These are phyloP conservation scores for Calonectria pseudoreteaudii DNA, from an alignment of 2,329 filamentous ascomycete genomes.

Conservation along the genomic window DNA sequence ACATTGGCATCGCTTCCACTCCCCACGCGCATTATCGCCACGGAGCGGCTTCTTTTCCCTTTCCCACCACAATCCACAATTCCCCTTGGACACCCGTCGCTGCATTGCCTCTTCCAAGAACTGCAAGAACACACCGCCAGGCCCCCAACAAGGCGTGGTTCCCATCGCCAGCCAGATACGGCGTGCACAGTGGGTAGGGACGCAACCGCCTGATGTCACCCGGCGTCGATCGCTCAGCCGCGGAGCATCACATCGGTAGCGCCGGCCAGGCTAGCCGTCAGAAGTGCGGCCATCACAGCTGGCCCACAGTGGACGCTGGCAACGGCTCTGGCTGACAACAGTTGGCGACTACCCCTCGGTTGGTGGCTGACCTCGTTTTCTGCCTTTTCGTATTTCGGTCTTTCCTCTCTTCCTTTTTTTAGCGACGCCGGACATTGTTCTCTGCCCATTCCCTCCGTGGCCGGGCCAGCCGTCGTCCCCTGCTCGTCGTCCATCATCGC, in stretches of 20 bases:
- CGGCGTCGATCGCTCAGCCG: conserved; percentile 21
- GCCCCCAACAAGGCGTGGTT: conserved; percentile 3
- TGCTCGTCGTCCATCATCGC: background rate
- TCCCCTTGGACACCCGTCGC: background rate
- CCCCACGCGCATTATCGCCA: background rate
- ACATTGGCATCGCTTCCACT: background rate
- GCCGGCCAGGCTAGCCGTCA: conserved; percentile 10
- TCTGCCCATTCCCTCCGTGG: background rate
- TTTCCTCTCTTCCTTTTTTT: background rate
- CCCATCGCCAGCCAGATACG: background rate
- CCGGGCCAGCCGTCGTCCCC: conserved; percentile 8
- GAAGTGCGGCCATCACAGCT: background rate
- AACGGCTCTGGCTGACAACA: conserved; percentile 21
- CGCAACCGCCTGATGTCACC: conserved; percentile 29
- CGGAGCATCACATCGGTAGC: conserved; percentile 27
- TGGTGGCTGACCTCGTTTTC: background rate
- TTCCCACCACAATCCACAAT: background rate
- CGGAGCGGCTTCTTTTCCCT: background rate
- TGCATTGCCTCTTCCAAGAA: conserved; percentile 3
- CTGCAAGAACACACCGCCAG: background rate
- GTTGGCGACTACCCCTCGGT: conserved; percentile 2
- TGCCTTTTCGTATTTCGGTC: background rate
- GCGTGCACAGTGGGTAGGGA: background rate
- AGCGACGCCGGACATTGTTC: background rate
- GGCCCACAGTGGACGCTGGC: conserved; percentile 22